Percentiles rank a stretch among this genome's conserved stretches.
phyloP scores from a whole-genome alignment of 768 basidiomycete genomes.

The Russula sp. region DNA sequence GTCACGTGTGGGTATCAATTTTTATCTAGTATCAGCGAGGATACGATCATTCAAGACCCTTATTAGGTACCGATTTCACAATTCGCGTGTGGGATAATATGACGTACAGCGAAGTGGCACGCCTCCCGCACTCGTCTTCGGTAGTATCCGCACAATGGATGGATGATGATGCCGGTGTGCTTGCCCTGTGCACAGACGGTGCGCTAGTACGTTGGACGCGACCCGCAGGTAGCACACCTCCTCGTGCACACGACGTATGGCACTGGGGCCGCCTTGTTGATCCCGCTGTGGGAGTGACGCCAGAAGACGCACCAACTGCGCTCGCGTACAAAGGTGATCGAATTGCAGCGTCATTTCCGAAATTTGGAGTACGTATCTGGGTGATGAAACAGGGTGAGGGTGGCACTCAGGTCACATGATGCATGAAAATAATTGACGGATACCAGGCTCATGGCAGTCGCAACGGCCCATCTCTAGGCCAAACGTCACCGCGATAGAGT shows the following conservation, averaged over 20 bases:
- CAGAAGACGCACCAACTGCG: slow-evolving; percentile 23
- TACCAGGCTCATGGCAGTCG: slow-evolving; percentile 53
- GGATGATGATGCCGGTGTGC: slow-evolving; percentile 24
- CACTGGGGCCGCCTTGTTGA: slow-evolving; percentile 18
- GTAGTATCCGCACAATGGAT: slow-evolving; percentile 54
- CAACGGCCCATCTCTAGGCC: slow-evolving; percentile 60
- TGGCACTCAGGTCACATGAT: slow-evolving; percentile 33
- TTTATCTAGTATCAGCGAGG: not conserved
- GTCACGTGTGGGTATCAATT: slow-evolving; percentile 44
- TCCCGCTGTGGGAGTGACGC: not conserved
- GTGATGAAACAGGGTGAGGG: slow-evolving; percentile 22
- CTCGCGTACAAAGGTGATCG: slow-evolving; percentile 21
- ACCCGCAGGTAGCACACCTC: slow-evolving; percentile 37
- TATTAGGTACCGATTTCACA: slow-evolving; percentile 54
- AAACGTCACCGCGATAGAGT: slow-evolving; percentile 58
- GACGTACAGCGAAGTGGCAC: slow-evolving; percentile 46
- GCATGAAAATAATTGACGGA: not conserved
- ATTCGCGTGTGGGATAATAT: slow-evolving; percentile 54
- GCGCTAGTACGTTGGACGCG: slow-evolving; percentile 58
- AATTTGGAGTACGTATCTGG: slow-evolving; percentile 24
- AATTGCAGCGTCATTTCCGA: slow-evolving; percentile 23
- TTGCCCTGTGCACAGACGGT: slow-evolving; percentile 40
- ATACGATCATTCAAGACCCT: slow-evolving; percentile 1
- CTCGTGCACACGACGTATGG: slow-evolving; percentile 20
- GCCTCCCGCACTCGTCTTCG: slow-evolving; percentile 46